Percentiles rank a stretch among this genome's conserved stretches.
Conservation (phyloP, 768 basidiomycete species). For the Mycena pura region DNA sequence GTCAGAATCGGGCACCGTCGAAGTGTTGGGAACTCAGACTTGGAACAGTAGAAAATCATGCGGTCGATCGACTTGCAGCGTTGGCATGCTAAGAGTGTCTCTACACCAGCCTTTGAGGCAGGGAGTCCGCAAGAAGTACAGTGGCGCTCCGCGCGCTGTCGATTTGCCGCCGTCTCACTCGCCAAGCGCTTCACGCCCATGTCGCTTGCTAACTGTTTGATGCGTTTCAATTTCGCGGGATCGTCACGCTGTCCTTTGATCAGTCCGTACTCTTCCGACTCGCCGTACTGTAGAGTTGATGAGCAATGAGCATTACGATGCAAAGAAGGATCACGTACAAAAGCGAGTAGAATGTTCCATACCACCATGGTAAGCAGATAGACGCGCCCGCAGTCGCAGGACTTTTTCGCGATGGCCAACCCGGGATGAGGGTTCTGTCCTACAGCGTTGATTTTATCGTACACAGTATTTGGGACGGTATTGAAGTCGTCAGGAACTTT, state of each 20-base stretch:
- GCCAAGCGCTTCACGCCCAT: not conserved
- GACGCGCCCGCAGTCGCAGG: not conserved
- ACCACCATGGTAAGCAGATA: conserved; percentile 26
- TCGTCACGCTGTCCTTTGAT: conserved; percentile 5
- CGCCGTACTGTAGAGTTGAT: conserved; percentile 16
- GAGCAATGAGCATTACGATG: not conserved
- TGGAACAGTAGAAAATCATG: conserved; percentile 22
- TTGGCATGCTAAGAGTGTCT: conserved; percentile 7
- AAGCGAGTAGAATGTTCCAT: conserved; percentile 26
- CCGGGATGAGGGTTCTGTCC: conserved; percentile 10
- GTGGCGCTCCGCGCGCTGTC: conserved; percentile 3
- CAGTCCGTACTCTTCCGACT: conserved; percentile 22
- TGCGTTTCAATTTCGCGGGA: not conserved
- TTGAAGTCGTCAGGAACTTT: conserved; percentile 17
- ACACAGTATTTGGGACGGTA: conserved; percentile 15
- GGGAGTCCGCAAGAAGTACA: conserved; percentile 21
- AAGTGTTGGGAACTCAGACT: not conserved
- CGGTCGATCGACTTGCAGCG: conserved; percentile 17
- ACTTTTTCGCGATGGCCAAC: not conserved
- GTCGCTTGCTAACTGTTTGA: not conserved
- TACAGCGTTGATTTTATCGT: conserved; percentile 13
- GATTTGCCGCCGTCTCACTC: conserved; percentile 9
- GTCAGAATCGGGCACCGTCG: not conserved
- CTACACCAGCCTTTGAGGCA: conserved; percentile 18
- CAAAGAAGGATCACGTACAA: conserved; percentile 2